Base-by-base conservation (phyloP, 495 filamentous ascomycete genomes). In the Tuber aestivum region DNA sequence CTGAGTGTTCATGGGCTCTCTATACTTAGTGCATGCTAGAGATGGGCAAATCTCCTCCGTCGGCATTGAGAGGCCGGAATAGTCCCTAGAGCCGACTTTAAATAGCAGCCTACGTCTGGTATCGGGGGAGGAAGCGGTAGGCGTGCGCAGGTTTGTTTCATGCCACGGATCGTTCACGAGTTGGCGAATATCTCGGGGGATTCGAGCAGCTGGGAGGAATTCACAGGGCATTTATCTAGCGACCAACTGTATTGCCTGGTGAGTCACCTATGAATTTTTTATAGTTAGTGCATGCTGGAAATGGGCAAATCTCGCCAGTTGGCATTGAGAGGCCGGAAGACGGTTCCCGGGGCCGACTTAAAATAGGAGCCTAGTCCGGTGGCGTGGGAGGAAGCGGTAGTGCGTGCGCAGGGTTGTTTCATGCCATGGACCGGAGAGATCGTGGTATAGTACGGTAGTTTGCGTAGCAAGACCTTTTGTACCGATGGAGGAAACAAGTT, bases 1-100 rank as follows among this genome's bases (percentile, higher is more conserved):
- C 95, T 95, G 16, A 98, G 87, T 8, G 95, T 97, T 20, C 95
- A 97, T 69, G 10, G 97, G 88, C 75, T 92, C 94, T 77, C 90
- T 91, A 45, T 90, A 86, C n/a, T n/a, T n/a, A n/a, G 3, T 97
- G 85, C 65, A 92, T 87, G 74, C 87, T 88, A 44, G 87, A 85
- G 70, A 93, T 85, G 21, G 88, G 86, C 9, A 97, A 84, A 2
- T 92, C 87, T 68, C 90, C 91, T 9, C 27, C 14, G 10, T 65
- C 27, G 56, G 27, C 4, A 35, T 18, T 20, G 3, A 65, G 56
- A 4, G 56, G 12, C 14, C 27, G 56, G 27, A 65, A 65, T 94
- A 7, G 90, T 82, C 1, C 78, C 72, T 0, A 90, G 85, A 72
- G 84, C 83, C 71, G 85, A 80, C 72, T 84, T 82, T 77, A 90